Base-by-base conservation (phyloP, 805 yeast genomes). In the Alloascoidea hylecoeti region DNA sequence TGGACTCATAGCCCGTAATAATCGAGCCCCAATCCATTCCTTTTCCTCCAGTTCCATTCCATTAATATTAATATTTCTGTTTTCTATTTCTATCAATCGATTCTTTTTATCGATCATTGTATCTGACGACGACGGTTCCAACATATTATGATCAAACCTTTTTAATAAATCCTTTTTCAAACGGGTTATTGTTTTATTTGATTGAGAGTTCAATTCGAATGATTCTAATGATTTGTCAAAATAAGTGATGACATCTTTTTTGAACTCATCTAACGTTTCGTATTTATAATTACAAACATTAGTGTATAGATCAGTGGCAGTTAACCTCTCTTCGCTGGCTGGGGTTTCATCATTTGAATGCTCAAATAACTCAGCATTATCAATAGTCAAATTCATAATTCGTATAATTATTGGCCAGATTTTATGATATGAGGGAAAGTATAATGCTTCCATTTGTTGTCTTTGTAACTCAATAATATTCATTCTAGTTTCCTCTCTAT, bases 41-140 rank as follows among this genome's bases (percentile, higher is more conserved):
- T 51, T 55, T 15, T 53, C 49, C 35, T 50, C 38, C 54, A 61
- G 48, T 2, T 42, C 35, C 1, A 45, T 23, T 0, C 58, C 56
- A 17, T 51, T 45, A 9, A 58, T 42, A 1, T 38, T 36, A 39
- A 61, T 61, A 40, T 56, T 61, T 33, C 46, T 15, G 15, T 36
- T 35, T n/a, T 46, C 43, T 15, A 45, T 35, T 4, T n/a, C n/a
- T 35, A 14, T 4, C 30, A 9, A 44, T 5, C 4, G 46, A 33
- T 5, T 39, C 35, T 3, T 35, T 18, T 2, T 50, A 34, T 4
- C 39, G 38, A 3, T 35, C 36, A 9, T 43, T 39, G 2, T 45
- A 37, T 35, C 48, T 50, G 1, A 40, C 41, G 2, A 44, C 41
- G 17, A 45, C 44, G 2, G 39, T 40, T 16, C 37, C 36, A 16